A percentile compares a stretch with the other conserved stretches of the same genome.
These are phyloP conservation scores for Didymella pomorum DNA, from an alignment of 2,329 filamentous ascomycete genomes.

Conservation along the genomic window DNA sequence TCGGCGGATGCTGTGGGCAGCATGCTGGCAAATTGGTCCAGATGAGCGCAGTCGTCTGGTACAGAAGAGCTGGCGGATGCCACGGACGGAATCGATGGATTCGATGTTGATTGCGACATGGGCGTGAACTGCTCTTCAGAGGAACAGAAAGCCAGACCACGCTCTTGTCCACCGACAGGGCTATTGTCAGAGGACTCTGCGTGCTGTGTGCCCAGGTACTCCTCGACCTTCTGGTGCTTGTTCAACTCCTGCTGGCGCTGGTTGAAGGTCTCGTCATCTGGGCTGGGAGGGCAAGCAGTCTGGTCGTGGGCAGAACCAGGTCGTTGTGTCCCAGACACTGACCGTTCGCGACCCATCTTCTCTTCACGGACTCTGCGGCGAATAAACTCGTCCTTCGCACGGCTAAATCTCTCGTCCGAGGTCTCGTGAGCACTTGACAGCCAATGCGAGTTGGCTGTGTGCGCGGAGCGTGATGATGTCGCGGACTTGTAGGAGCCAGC, in stretches of 20 bases:
- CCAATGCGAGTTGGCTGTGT: conserved; percentile 21
- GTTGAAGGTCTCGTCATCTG: conserved; percentile 52
- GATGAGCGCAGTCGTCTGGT: conserved; percentile 43
- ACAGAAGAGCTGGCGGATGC: conserved; percentile 59
- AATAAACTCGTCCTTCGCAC: conserved; percentile 51
- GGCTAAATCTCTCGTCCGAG: conserved; percentile 45
- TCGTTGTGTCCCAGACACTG: conserved; percentile 33
- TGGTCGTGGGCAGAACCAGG: conserved; percentile 42
- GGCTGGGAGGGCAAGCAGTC: conserved; percentile 57
- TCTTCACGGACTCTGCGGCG: conserved; percentile 47
- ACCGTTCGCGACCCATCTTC: conserved; percentile 38
- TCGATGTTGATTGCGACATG: conserved; percentile 60
- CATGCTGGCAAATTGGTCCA: conserved; percentile 32
- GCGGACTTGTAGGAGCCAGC: conserved; percentile 18
- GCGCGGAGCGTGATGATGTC: conserved; percentile 16
- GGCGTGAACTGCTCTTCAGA: conserved; percentile 59
- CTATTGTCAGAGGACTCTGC: conserved; percentile 52
- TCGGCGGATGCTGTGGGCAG: conserved; percentile 44
- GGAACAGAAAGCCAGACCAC: conserved; percentile 53
- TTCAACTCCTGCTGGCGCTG: conserved; percentile 39
- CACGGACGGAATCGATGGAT: conserved; percentile 61
- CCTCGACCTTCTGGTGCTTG: conserved; percentile 40
- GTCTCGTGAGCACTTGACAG: conserved; percentile 31
- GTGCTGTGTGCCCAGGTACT: conserved; percentile 39
- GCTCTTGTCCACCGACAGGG: conserved; percentile 44